Conservation (phyloP, 2,329 filamentous ascomycete species). For the Ophiostoma perfectum region DNA sequence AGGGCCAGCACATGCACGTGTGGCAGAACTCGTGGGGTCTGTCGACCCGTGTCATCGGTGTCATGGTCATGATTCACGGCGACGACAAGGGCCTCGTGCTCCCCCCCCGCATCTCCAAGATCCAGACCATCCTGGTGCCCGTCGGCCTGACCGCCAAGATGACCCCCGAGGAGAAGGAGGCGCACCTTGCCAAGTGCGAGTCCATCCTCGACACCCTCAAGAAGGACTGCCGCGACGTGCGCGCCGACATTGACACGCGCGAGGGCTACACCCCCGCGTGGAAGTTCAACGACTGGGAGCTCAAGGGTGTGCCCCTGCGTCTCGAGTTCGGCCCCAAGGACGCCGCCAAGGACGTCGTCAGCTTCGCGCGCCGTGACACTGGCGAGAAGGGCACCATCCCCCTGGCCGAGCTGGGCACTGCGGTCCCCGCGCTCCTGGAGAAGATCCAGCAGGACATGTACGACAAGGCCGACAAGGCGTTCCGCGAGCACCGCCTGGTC, state of each 20-base stretch:
- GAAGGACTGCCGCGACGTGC: conserved; percentile 58
- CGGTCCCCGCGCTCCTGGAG: conserved; percentile 76
- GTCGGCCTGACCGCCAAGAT: conserved; percentile 90
- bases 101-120: conserved; percentile 81
- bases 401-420: conserved; percentile 65
- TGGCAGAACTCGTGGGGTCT: conserved; percentile 99
- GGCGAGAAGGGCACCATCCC: conserved; percentile 76
- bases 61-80: conserved; percentile 98
- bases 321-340: conserved; percentile 97
- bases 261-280: conserved; percentile 91
- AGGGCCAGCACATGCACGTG: conserved; percentile 74
- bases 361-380: conserved; percentile 80
- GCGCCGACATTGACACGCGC: conserved; percentile 74
- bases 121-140: conserved; percentile 81
- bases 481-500: conserved; percentile 71
- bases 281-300: conserved; percentile 99
- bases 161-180: conserved; percentile 68
- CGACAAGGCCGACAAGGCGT: conserved; percentile 68
- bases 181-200: conserved; percentile 70
- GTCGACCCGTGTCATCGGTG: conserved; percentile 92
- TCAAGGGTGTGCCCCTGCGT: conserved; percentile 89
- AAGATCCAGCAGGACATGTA: conserved; percentile 83
- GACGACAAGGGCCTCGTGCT: conserved; percentile 94
- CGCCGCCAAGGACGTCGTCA: conserved; percentile 76
- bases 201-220: conserved; percentile 64